These are phyloP conservation scores for Oryza glumipatula DNA, from an alignment of 176 grass and related monocot species.

Conservation along the genomic window DNA sequence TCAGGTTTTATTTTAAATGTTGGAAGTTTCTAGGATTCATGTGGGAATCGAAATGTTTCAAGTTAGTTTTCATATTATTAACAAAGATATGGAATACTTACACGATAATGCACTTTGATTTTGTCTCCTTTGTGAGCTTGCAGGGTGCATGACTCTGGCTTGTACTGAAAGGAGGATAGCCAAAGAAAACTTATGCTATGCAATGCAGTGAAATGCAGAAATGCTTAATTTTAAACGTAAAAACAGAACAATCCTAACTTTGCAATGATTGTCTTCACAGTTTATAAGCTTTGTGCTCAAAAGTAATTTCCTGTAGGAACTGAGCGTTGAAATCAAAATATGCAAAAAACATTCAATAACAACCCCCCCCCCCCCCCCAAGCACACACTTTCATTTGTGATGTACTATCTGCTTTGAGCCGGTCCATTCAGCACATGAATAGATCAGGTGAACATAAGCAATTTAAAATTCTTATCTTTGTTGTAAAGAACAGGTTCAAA, in stretches of 20 bases:
- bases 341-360: too few species aligned
- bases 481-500: neutral
- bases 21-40: neutral
- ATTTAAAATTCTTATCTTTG: neutral
- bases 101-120: conserved; percentile 92
- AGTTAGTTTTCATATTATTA: too few species aligned
- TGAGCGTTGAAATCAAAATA: conserved; percentile 13
- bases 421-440: neutral
- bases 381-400: neutral
- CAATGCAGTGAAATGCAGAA: neutral
- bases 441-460: neutral
- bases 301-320: neutral
- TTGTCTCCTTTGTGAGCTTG: conserved; percentile 88
- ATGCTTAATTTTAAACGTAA: neutral
- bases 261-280: neutral
- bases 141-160: conserved; percentile 69
- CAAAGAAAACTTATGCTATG: conserved; percentile 20
- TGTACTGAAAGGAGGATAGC: conserved; percentile 62
- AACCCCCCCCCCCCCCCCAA: neutral
- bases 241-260: neutral
- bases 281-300: neutral
- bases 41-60: too few species aligned
- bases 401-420: neutral
- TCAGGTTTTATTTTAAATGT: neutral
- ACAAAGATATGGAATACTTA: conserved; percentile 45